Conservation (phyloP, 2,329 filamentous ascomycete species). For the Ascocoryne sarcoides region DNA sequence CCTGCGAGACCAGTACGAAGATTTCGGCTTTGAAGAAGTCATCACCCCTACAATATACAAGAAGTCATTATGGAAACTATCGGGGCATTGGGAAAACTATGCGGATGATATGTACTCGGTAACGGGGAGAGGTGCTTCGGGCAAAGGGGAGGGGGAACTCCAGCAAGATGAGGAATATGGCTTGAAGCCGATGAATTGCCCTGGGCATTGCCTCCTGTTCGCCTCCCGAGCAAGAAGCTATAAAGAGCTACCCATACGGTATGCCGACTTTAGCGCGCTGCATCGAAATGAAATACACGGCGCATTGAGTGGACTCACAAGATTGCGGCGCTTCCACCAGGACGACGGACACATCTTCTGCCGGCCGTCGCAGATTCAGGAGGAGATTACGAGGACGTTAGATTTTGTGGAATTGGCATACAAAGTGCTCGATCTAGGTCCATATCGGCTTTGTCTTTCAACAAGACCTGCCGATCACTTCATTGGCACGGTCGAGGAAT, state of each 20-base stretch:
- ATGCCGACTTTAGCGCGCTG: slow-evolving; percentile 81
- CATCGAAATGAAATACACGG: slow-evolving; percentile 82
- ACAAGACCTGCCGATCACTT: slow-evolving; percentile 69
- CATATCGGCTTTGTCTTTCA: slow-evolving; percentile 69
- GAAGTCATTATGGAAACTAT: slow-evolving; percentile 75
- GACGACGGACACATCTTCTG: slow-evolving; percentile 92
- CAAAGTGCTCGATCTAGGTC: slow-evolving; percentile 57
- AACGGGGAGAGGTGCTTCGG: slow-evolving; percentile 34
- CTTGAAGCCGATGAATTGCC: slow-evolving; percentile 90
- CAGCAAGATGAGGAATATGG: slow-evolving; percentile 64
- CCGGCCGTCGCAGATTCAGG: slow-evolving; percentile 62
- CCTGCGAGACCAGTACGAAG: slow-evolving; percentile 72
- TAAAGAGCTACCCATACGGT: slow-evolving; percentile 71
- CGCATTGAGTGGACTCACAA: slow-evolving; percentile 70
- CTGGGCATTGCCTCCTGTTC: slow-evolving; percentile 80
- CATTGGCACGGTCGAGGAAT: slow-evolving; percentile 66
- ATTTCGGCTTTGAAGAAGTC: slow-evolving; percentile 81
- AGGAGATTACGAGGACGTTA: slow-evolving; percentile 65
- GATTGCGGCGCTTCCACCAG: slow-evolving; percentile 80
- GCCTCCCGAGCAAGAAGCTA: slow-evolving; percentile 65
- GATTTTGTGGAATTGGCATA: slow-evolving; percentile 69
- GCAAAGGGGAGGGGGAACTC: slow-evolving; percentile 32
- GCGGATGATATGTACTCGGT: slow-evolving; percentile 90
- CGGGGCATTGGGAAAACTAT: slow-evolving; percentile 83
- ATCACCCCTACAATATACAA: slow-evolving; percentile 90